Base-by-base conservation (phyloP, 768 basidiomycete species). In the Hortiboletus campestris region DNA sequence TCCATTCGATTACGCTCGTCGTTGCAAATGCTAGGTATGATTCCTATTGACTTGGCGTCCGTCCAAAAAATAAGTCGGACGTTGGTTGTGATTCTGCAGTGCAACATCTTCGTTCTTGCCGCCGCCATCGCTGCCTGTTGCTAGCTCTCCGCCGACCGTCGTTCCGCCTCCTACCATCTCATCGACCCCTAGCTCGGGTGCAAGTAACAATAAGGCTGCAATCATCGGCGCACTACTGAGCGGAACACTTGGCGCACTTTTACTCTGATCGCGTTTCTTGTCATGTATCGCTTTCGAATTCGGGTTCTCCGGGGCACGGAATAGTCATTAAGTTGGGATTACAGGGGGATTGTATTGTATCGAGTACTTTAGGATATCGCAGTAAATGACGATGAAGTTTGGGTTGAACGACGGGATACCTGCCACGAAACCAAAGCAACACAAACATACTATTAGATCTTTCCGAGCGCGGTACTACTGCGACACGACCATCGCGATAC, bases 21-120 rank as follows among this genome's bases (percentile, higher is more conserved):
- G 78, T 79, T 9, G 46, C 70, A 4, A 71, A 74, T 46, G 61
- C 69, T 29, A 70, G 71, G 79, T 80, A 67, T 11, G 56, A 28
- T 32, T 8, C 36, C 20, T 9, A 3, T 48, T 31, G 47, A 42
- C 54, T 25, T 22, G 32, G n/a, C 17, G 20, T 34, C 22, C 32
- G 32, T 31, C 17, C 34, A 13, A 57, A 49, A 42, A 46, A 41
- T 38, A 31, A 56, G 11, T 17, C 16, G 22, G 25, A 22, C 12
- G 11, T 55, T n/a, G 19, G 53, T 29, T 9, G 19, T 25, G 10
- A 39, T 43, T 28, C 13, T 16, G 36, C 49, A 71, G 69, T 48
- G 61, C 61, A 42, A 71, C 68, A 1, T 59, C 69, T 4, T 67
- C 69, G 4, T 67, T 62, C 46, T 52, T 71, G 19, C 69, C 69